Evolutionary conservation across 208 protist genomes (phyloP), one percentile per base, ranked within the genome.

Genomic region (Crithidia brevicula): DNA sequence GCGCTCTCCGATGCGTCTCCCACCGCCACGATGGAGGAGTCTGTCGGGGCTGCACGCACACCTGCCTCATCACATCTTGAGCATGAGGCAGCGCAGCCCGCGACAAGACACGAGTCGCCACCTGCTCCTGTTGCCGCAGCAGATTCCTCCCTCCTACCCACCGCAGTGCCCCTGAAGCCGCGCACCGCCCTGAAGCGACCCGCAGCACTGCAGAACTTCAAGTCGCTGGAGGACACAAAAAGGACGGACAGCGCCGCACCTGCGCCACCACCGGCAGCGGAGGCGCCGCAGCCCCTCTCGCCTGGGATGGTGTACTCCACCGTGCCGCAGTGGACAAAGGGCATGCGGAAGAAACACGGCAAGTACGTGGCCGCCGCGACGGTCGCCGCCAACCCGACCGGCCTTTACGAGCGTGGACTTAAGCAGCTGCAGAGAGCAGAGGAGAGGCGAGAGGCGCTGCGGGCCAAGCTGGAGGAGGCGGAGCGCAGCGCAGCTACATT

Each of bases 401-500:
- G 25, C 8, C 38, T 85, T 4, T 85, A 85, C 51, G 76, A 82
- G 23, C 56, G 76, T 10, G 72, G 72, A 10, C 25, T 85, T 5
- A 45, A 54, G 42, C 38, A 46, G 18, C 66, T 71, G 16, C 22
- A 42, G 40, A 38, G 22, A 9, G 54, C 57, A 7, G 56, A 63
- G 9, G 63, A 50, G 23, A 69, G 59, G 67, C 45, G 74, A 4
- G 67, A 79, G 53, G 70, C 67, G 38, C 45, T 83, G 46, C 77
- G 81, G 4, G 61, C 64, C 6, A 53, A 75, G 22, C 51, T 79
- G 15, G 58, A 57, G 22, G 53, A 81, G 50, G 56, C 10, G 9
- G 74, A 74, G 36, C 45, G 50, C 34, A 46, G 77, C n/a, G 65
- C 65, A 8, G 76, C 42, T 59, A 78, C 88, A 8, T 91, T 91